These are phyloP conservation scores for Penicillium robsamsonii DNA, from an alignment of 495 filamentous ascomycete genomes.

Conservation along the genomic window DNA sequence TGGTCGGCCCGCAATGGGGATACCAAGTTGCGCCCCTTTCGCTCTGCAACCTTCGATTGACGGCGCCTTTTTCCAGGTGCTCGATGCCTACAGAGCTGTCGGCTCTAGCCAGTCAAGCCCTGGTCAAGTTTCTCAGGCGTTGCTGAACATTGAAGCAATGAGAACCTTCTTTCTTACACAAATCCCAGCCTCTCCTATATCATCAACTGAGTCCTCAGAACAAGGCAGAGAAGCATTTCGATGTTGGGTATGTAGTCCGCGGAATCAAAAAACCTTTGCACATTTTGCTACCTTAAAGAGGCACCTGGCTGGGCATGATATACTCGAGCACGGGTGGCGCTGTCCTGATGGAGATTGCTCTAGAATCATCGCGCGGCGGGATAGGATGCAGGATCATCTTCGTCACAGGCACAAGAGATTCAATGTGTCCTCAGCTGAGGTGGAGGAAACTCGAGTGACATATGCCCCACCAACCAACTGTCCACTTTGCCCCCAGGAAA, in stretches of 20 bases:
- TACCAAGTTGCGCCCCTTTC: neutral
- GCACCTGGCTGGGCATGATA: neutral
- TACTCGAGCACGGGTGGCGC: neutral
- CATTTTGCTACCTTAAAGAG: neutral
- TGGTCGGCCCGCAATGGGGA: neutral
- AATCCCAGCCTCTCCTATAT: neutral
- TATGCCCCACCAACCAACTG: neutral
- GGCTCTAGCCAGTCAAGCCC: neutral
- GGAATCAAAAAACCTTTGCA: neutral
- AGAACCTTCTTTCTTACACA: neutral
- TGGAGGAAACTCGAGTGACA: neutral
- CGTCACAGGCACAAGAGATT: neutral
- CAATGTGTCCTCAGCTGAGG: neutral
- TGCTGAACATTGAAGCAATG: neutral
- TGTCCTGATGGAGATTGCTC: neutral
- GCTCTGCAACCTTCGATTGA: neutral
- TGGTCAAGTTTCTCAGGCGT: neutral
- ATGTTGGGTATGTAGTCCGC: neutral
- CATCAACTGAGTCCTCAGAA: neutral
- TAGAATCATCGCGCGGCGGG: neutral
- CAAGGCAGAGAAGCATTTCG: neutral
- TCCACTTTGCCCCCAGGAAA: neutral
- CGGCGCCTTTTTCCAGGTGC: neutral
- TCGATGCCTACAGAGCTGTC: neutral
- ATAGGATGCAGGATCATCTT: neutral